Conservation (phyloP, 164 flowering plant species). For the Kingdonia uniflora region DNA sequence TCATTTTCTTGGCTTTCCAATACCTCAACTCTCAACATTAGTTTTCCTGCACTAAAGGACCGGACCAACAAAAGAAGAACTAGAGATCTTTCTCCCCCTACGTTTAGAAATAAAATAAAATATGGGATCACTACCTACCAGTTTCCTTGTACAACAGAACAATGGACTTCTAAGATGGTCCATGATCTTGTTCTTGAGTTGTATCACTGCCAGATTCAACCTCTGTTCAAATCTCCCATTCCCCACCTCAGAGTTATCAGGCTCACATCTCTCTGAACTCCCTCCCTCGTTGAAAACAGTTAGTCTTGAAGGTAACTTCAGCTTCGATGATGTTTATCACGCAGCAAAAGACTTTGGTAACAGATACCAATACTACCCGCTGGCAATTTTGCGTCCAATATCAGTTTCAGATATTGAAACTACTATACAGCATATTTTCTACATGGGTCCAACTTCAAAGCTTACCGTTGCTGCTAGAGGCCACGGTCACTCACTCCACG, state of each 20-base stretch:
- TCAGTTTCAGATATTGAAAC: constrained; percentile 57
- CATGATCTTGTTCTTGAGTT: constrained; percentile 33
- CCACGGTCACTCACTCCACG: constrained; percentile 82
- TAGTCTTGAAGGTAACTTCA: constrained; percentile 37
- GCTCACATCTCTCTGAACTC: constrained; percentile 6
- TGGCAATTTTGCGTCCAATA: constrained; percentile 55
- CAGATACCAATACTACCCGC: constrained; percentile 41
- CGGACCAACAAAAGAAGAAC: constrained; percentile 7
- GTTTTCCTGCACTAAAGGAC: constrained; percentile 8
- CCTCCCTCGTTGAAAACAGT: constrained; percentile 24
- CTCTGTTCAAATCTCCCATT: constrained; percentile 29
- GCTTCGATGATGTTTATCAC: constrained; percentile 29
- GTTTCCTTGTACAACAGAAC: constrained; percentile 21
- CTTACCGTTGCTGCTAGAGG: constrained; percentile 88
- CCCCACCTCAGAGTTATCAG: constrained; percentile 4
- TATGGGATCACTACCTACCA: constrained; percentile 25
- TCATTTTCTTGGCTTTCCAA: constrained; percentile 20
- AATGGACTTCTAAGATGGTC: constrained; percentile 18
- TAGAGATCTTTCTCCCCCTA: background rate
- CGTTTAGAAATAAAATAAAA: constrained; percentile 6
- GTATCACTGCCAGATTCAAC: constrained; percentile 23
- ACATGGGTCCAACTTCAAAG: constrained; percentile 39
- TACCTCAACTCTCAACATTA: constrained; percentile 11
- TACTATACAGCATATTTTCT: constrained; percentile 36
- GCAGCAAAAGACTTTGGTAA: constrained; percentile 84